A percentile compares a stretch with the other conserved stretches of the same genome.
Evolutionary conservation across 2,329 filamentous ascomycete species (phyloP).

Genomic region (Aspergillus spinulosporus): DNA sequence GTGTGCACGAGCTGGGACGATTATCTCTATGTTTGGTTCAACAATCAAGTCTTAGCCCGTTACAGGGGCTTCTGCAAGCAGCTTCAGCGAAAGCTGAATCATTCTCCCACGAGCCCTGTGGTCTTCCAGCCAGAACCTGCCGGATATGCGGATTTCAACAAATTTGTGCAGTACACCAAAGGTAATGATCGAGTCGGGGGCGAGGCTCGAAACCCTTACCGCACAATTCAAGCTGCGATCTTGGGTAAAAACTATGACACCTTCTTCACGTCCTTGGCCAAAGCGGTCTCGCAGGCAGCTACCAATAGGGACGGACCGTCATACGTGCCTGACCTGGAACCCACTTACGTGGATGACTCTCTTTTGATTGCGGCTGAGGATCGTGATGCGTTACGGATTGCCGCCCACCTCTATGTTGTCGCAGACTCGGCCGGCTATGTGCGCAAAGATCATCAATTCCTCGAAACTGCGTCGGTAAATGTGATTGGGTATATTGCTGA

Average conservation of each 20-base stretch:
- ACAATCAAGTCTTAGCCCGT: conserved; percentile 75
- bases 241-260: conserved; percentile 43
- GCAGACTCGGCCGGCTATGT: conserved; percentile 61
- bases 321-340: conserved; percentile 43
- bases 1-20: conserved; percentile 83
- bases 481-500: conserved; percentile 80
- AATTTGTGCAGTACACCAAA: conserved; percentile 39
- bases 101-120: conserved; percentile 56
- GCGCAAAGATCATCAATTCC: conserved; percentile 52
- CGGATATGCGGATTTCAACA: conserved; percentile 39
- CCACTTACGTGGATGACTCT: conserved; percentile 56
- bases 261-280: conserved; percentile 44
- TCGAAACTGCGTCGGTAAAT: conserved; percentile 64
- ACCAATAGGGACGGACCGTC: conserved; percentile 29
- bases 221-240: conserved; percentile 46
- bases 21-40: conserved; percentile 82
- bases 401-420: conserved; percentile 67
- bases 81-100: conserved; percentile 49
- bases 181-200: conserved; percentile 38
- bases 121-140: conserved; percentile 59
- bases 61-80: conserved; percentile 67
- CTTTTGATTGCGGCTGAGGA: conserved; percentile 43
- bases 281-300: conserved; percentile 41
- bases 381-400: conserved; percentile 65
- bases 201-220: conserved; percentile 47